Conservation (phyloP, 23 red algal genomes). For the Gracilaria domingensis region DNA sequence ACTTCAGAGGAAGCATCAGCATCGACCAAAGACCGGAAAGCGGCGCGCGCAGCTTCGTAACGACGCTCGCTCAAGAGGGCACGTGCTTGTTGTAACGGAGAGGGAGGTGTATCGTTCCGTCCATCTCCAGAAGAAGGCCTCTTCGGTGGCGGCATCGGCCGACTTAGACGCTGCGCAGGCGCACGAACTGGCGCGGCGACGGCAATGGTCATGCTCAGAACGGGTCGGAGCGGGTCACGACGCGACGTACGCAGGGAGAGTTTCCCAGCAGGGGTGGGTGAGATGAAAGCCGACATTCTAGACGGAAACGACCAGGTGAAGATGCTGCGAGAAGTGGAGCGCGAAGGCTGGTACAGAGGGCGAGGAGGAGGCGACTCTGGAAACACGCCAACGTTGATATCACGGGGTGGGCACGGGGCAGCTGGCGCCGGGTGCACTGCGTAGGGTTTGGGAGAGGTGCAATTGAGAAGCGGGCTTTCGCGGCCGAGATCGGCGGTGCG, state of each 20-base stretch:
- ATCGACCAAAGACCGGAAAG: constrained; percentile 4
- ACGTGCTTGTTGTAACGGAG: constrained; percentile 5
- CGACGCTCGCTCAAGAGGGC: constrained; percentile 31
- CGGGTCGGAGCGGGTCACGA: background rate
- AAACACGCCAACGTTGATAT: background rate
- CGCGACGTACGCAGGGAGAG: background rate
- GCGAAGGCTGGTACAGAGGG: background rate
- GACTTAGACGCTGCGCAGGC: background rate
- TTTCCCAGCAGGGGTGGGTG: background rate
- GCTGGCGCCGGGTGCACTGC: background rate
- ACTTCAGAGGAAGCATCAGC: constrained; percentile 32
- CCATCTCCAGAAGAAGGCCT: background rate
- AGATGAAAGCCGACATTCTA: constrained; percentile 1
- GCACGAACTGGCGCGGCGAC: background rate
- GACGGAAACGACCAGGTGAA: background rate
- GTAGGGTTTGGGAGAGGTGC: background rate
- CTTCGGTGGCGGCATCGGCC: background rate
- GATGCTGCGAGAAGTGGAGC: background rate
- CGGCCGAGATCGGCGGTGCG: background rate
- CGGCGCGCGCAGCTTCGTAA: constrained; percentile 57
- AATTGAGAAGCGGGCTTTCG: background rate
- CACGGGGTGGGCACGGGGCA: background rate
- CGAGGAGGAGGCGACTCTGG: background rate
- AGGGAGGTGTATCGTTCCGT: background rate
- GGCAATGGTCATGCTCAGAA: background rate